Percentiles rank a stretch among this genome's conserved stretches.
Conservation (phyloP, 2,329 filamentous ascomycete genomes). For the Pseudopyrenochaeta lycopersici region DNA sequence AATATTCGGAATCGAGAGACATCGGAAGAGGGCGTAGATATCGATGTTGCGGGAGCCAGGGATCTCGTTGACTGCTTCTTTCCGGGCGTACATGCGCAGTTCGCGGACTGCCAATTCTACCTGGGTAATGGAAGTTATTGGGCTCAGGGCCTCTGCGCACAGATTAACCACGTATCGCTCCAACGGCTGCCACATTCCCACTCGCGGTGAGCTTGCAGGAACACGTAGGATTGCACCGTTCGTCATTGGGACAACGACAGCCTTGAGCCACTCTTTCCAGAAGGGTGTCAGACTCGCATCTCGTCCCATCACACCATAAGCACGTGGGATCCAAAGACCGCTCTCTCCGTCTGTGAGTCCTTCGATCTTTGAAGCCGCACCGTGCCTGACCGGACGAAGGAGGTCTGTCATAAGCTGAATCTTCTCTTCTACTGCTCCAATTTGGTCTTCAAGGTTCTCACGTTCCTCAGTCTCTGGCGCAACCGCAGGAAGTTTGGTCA, state of each 20-base stretch:
- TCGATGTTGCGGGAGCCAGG: slow-evolving; percentile 92
- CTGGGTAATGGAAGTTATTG: slow-evolving; percentile 92
- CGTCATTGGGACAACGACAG: slow-evolving; percentile 93
- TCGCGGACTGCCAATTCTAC: slow-evolving; percentile 92
- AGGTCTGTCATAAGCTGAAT: slow-evolving; percentile 97
- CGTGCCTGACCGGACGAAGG: slow-evolving; percentile 88
- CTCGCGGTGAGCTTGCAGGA: slow-evolving; percentile 85
- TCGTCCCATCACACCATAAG: slow-evolving; percentile 89
- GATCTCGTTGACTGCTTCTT: slow-evolving; percentile 91
- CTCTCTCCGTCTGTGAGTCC: slow-evolving; percentile 94
- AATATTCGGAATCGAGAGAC: slow-evolving; percentile 89
- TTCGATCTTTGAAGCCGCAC: slow-evolving; percentile 95
- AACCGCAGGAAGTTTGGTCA: slow-evolving; percentile 82
- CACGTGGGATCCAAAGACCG: slow-evolving; percentile 92
- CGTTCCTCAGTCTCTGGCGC: slow-evolving; percentile 82
- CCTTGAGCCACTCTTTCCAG: slow-evolving; percentile 98
- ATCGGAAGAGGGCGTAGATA: slow-evolving; percentile 90
- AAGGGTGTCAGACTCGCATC: slow-evolving; percentile 86
- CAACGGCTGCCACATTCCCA: slow-evolving; percentile 94
- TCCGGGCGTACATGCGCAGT: slow-evolving; percentile 88
- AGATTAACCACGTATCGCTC: slow-evolving; percentile 97
- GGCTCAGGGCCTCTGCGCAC: slow-evolving; percentile 92
- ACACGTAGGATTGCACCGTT: slow-evolving; percentile 84
- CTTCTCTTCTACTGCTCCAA: slow-evolving; percentile 95
- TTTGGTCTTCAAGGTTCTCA: slow-evolving; percentile 89